A percentile compares a stretch with the other conserved stretches of the same genome.
Evolutionary conservation across 352 stramenopile genomes (phyloP).

Genomic region (Phytophthora agathidicida): DNA sequence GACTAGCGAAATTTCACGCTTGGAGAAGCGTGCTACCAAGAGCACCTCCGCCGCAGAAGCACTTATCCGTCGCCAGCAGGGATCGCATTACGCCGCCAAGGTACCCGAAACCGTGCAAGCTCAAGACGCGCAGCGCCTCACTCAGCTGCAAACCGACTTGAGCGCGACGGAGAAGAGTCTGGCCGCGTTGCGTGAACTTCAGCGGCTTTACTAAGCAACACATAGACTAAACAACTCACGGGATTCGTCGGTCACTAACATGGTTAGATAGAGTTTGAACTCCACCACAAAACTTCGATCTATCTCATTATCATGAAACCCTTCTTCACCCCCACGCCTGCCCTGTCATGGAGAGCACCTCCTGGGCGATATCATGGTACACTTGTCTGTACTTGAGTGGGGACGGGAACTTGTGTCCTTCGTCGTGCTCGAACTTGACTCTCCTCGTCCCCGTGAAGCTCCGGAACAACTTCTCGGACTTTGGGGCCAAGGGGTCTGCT

Average conservation of each 20-base stretch:
- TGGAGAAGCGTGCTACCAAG: conserved; percentile 73
- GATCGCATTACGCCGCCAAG: conserved; percentile 61
- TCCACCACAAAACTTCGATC: no score
- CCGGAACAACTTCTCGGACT: conserved; percentile 57
- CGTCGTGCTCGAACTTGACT: conserved; percentile 66
- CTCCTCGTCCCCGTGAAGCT: conserved; percentile 44
- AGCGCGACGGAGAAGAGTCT: conserved; percentile 61
- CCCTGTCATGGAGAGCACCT: conserved; percentile 44
- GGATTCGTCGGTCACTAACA: no score
- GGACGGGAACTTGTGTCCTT: conserved; percentile 82
- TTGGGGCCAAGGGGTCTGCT: conserved; percentile 46
- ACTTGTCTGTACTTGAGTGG: conserved; percentile 45
- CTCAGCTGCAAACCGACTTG: conserved; percentile 62
- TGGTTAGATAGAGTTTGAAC: no score
- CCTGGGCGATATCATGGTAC: conserved; percentile 55
- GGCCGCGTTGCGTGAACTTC: conserved; percentile 55
- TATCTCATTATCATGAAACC: no score
- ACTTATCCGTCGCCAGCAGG: conserved; percentile 46
- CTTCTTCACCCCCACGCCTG: conserved; percentile 19
- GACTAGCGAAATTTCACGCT: conserved; percentile 57
- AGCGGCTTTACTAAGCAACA: conserved; percentile 54
- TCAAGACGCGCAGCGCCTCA: conserved; percentile 64
- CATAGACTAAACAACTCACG: no score
- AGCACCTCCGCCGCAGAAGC: conserved; percentile 50
- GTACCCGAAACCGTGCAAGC: conserved; percentile 70